Evolutionary conservation across 2,329 filamentous ascomycete species (phyloP), one percentile per base, ranked within the genome.

Genomic region (Sphaceloma murrayae): DNA sequence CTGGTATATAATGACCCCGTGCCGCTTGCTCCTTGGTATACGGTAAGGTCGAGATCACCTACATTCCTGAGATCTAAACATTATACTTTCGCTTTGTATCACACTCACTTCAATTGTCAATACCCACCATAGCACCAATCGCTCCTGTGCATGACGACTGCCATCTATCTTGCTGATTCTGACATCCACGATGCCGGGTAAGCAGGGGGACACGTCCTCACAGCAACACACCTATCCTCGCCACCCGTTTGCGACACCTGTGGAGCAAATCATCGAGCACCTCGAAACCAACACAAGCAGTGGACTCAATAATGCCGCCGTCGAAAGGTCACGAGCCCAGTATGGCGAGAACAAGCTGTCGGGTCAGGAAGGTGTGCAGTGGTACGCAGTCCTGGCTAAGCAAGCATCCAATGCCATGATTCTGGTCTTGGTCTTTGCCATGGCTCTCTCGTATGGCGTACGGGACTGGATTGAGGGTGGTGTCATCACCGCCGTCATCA

Each of bases 381-480:
- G 53, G 51, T 58, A 56, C 53, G 51, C 50, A 3, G 58, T 60
- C 26, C 56, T 64, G 4, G 48, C 62, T 26, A 56, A 59, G 31
- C 61, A 64, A 45, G 55, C 62, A 14, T 58, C 58, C 26, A 63
- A 64, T 52, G 61, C 59, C 44, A 53, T 64, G 50, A 61, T 60
- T 7, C 49, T 63, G 46, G 60, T 64, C 45, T 64, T 79, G 40
- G 72, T 75, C 43, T 63, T 73, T 45, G 74, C 69, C 46, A 78
- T 77, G 72, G 67, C 62, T 32, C 70, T 75, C 43, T 74, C 69
- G 38, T 76, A 74, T 49, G 73, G 67, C 30, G 77, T 77, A 46
- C 58, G 67, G 48, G 76, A 74, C 8, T 78, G 67, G 61, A 77
- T 78, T 47, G 74, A 78, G 59, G 74, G 73, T 45, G 73, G 71